These are phyloP conservation scores for Arthrobotrys conoides DNA, from an alignment of 2,329 filamentous ascomycete species.

Conservation along the genomic window DNA sequence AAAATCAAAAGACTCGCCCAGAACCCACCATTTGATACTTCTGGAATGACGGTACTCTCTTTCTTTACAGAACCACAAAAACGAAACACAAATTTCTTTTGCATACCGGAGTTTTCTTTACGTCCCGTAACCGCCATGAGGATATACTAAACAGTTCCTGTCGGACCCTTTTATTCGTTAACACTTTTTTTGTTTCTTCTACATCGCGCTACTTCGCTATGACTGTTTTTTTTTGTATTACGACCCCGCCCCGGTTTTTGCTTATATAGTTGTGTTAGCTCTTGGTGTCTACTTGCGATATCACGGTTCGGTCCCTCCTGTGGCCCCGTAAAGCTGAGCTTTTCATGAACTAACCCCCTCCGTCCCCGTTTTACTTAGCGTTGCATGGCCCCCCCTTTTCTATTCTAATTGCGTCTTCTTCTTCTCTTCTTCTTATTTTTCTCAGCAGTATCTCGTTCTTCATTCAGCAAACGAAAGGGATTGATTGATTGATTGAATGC, in stretches of 20 bases:
- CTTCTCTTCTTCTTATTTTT: not conserved
- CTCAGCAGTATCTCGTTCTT: not conserved
- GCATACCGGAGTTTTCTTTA: not conserved
- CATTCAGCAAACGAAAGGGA: conserved; percentile 1
- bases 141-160: not conserved
- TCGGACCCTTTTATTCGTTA: not conserved
- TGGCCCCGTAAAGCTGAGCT: not conserved
- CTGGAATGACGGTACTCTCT: conserved; percentile 2
- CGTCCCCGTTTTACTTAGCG: conserved; percentile 58
- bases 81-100: not conserved
- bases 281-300: conserved; percentile 9
- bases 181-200: not conserved
- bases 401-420: conserved; percentile 5
- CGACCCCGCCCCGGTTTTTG: not conserved
- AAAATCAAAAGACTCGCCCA: not conserved
- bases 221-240: not conserved
- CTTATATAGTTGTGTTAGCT: not conserved
- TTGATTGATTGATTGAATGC: not conserved
- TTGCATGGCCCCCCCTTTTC: conserved; percentile 30
- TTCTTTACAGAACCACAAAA: not conserved
- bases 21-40: not conserved
- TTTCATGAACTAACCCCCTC: not conserved
- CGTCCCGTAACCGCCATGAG: not conserved
- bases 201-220: too few relatives aligned
- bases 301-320: conserved; percentile 10